Percentiles rank a stretch among this genome's conserved stretches.
Conservation (phyloP, 352 stramenopile species). For the Stramenopiles sp. region DNA sequence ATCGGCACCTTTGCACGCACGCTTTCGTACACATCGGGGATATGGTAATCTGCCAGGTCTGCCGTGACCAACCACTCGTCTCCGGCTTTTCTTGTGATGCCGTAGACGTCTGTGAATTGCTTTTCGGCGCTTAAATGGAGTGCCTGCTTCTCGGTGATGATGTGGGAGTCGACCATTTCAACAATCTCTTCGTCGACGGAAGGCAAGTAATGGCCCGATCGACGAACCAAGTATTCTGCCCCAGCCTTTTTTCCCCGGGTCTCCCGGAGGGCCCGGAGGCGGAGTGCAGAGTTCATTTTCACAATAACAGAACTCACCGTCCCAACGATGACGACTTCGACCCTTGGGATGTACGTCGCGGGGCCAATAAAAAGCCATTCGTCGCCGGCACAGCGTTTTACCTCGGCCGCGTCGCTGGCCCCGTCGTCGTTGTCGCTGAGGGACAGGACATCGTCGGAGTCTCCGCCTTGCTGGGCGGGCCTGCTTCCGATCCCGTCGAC, state of each 20-base stretch:
- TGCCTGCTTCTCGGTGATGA: constrained; percentile 39
- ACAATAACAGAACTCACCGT: constrained; percentile 39
- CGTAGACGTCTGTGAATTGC: constrained; percentile 49
- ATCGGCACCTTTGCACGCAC: constrained; percentile 37
- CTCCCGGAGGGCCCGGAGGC: constrained; percentile 46
- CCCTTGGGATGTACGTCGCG: constrained; percentile 43
- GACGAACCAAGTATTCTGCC: constrained; percentile 51
- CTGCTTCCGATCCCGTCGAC: no score
- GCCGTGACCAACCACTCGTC: constrained; percentile 52
- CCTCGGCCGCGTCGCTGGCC: no score
- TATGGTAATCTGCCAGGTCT: constrained; percentile 43
- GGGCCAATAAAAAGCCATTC: constrained; percentile 49
- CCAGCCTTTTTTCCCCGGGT: constrained; percentile 55
- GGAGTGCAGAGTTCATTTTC: constrained; percentile 50
- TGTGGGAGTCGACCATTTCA: constrained; percentile 36
- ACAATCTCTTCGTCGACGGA: constrained; percentile 47
- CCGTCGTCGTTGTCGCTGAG: no score
- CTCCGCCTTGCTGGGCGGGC: no score
- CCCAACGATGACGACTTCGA: constrained; percentile 41
- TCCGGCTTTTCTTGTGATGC: constrained; percentile 38
- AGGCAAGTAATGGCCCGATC: constrained; percentile 41
- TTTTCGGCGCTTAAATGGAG: constrained; percentile 40
- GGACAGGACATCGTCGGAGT: no score
- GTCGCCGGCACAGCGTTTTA: no score
- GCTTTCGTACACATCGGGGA: constrained; percentile 49